Evolutionary conservation across 2,329 filamentous ascomycete species (phyloP), one percentile per base, ranked within the genome.

Genomic region (Dothideomycetes sp.): DNA sequence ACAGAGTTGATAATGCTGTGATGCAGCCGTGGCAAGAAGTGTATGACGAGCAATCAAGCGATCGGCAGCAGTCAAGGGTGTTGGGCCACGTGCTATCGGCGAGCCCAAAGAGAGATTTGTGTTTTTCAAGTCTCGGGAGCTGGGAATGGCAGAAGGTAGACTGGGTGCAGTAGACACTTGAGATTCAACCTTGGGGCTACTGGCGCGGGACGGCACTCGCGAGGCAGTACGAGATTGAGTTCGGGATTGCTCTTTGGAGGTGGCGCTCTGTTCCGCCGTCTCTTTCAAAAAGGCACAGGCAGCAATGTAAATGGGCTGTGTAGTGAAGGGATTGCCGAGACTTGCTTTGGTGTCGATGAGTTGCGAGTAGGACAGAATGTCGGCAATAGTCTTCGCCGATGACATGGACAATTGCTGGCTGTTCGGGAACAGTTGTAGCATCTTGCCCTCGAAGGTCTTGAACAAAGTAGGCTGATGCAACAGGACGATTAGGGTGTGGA

Each of bases 281-380:
- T 94, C 86, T 63, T 86, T 85, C 12, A 94, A 64, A 50, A 94
- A 94, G 0, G 86, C 86, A 53, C 85, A 93, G 1, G 85, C 86
- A 1, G 86, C 86, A 44, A 94, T 89, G 51, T 93, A 94, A 53
- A 93, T 93, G 0, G 86, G 86, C 58, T 94, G 86, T 35, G 82
- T 66, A 0, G 84, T 91, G 48, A 94, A 94, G 0, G 86, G 86
- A 44, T 91, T 94, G 1, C 85, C 84, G 24, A 88, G 80, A 41
- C 88, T 85, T 49, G 85, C 88, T 56, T 84, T 87, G 0, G 83
- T 78, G 56, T 93, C 84, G 37, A 91, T 84, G 8, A 93, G 64
- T 53, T 93, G 84, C 0, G 85, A 84, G 57, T 93, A 93, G 1
- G 83, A 81, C 7, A 93, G 62, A 12, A 94, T 94, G 51, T 94